Base-by-base conservation (phyloP, 352 stramenopile genomes). In the Phytopythium montanum region DNA sequence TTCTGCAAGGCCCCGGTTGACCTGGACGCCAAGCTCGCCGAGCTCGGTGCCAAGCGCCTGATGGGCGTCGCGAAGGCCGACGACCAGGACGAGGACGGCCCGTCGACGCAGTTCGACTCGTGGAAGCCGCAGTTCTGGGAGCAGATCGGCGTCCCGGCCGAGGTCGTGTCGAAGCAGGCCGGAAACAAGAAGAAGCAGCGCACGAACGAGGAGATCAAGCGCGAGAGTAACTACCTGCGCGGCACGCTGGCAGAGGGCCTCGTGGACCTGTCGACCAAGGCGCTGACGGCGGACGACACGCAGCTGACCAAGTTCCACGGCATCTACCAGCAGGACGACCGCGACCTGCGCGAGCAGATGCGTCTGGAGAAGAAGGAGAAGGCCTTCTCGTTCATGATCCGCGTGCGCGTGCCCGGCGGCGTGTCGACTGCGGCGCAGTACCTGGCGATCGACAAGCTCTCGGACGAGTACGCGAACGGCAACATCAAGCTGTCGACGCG, bases 321-420 rank as follows among this genome's bases (percentile, higher is more conserved):
- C 33, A 98, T 97, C 53, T 99, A 99, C 77, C 91, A 98, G 85
- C 96, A 99, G 75, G 96, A 98, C 60, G 83, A 99, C 75, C 89
- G 97, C 51, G 94, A 98, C 23, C 56, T 88, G 58, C 79, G 81
- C 39, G 79, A 91, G 54, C 76, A 89, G 61, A 91, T 88, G 79
- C 79, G 81, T 31, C 60, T 82, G 16, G 68, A 89, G 64, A 89
- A 91, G 63, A 77, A 93, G 60, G 87, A 92, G 59, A 97, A 97
- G 72, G 92, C 96, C 25, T 98, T 97, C 65, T 90, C 94, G 53
- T 98, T 99, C 79, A 99, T 98, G 96, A 95, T 98, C 46, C 94
- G 95, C 54, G 87, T 99, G 41, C 98, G 98, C 65, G 93, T 98
- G 69, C 97, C 97, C 21, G 96, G 92, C 25, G 97, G 97, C 36